phyloP scores from a whole-genome alignment of 2,329 filamentous ascomycete species.

The Fusarium chlamydosporum region DNA sequence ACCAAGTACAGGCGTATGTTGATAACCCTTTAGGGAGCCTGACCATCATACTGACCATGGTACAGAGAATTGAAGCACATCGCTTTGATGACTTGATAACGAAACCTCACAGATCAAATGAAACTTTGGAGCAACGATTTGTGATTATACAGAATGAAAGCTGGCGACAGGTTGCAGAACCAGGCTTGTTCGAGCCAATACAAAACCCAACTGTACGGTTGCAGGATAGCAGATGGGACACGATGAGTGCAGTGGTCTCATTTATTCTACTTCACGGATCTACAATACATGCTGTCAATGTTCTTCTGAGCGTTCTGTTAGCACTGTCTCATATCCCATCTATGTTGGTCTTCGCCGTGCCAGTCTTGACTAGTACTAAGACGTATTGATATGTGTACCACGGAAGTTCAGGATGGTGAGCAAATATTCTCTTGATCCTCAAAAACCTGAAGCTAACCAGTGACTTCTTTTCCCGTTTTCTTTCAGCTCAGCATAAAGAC shows the following conservation, averaged over 20 bases:
- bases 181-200: not conserved
- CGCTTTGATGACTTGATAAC: slow-evolving; percentile 62
- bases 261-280: not conserved
- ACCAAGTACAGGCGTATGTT: slow-evolving; percentile 70
- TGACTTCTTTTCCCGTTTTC: not conserved
- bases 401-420: not conserved
- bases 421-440: not conserved
- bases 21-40: not conserved
- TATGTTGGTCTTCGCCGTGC: not conserved
- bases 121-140: slow-evolving; percentile 5
- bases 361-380: not conserved
- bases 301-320: not conserved
- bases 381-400: not conserved
- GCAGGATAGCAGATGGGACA: slow-evolving; percentile 8
- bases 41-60: slow-evolving; percentile 19
- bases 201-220: not conserved
- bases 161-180: slow-evolving; percentile 1
- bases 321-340: not conserved
- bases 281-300: slow-evolving; percentile 2
- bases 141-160: slow-evolving; percentile 6
- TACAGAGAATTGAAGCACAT: slow-evolving; percentile 67
- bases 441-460: not conserved
- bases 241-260: slow-evolving; percentile 1
- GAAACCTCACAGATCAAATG: not conserved
- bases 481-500: not conserved